Base-by-base conservation (phyloP, 495 filamentous ascomycete species). In the Astrocystis sublimbata region DNA sequence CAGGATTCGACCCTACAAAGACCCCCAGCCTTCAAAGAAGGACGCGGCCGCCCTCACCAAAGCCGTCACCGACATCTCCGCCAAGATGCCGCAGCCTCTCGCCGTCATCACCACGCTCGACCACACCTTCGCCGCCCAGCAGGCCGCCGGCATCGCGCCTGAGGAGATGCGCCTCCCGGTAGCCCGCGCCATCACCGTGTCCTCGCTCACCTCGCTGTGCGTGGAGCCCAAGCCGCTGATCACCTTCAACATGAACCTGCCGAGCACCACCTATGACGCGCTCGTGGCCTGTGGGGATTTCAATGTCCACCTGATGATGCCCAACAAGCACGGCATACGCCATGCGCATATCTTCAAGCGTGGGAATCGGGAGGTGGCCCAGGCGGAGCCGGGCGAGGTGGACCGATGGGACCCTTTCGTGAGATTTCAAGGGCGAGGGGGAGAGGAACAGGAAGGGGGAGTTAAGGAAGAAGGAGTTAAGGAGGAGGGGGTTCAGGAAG, bases 131-230 rank as follows among this genome's bases (percentile, higher is more conserved):
- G 17, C 35, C 7, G 54, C 67, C 21, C 24, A 62, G 19, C 56
- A 60, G 38, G 9, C 63, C 4, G 73, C 74, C 7, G 78, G 81
- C 24, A n/a, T 56, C 0, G 35, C 58, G 8, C 31, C 61, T 23
- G 45, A 58, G 0, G 46, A 57, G 0, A 26, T 61, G 36, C 60
- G 60, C 4, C 65, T 55, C 0, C 70, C 70, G 13, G 59, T 63
- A 23, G 77, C 73, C 23, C 71, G 78, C 36, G 92, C 85, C 54
- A 88, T 94, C 79, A 92, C 90, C 24, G 86, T 93, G 65, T 96
- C 92, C 19, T 92, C 89, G 12, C 89, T 96, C 77, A 92, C 84
- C 19, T 91, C 89, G 0, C 82, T 96, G 24, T 83, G 87, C 0
- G 78, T 94, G 1, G 60, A 68, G 12, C 91, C 91, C 0, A 65